A percentile compares a stretch with the other conserved stretches of the same genome.
These are phyloP conservation scores for Amanita pseudoporphyria DNA, from an alignment of 768 basidiomycete species.

Conservation along the genomic window DNA sequence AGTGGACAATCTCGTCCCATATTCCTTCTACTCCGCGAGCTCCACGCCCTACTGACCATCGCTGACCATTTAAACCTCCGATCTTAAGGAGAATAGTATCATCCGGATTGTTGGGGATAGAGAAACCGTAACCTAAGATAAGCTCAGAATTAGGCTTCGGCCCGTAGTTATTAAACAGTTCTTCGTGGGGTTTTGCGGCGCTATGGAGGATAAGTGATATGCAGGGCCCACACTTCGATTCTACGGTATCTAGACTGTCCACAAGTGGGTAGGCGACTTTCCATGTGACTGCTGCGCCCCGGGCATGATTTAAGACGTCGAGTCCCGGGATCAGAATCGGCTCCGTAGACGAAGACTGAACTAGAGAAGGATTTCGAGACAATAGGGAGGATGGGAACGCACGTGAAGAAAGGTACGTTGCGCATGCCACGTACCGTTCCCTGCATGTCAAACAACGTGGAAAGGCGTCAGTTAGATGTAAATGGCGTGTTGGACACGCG, in stretches of 20 bases:
- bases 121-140: constrained; percentile 88
- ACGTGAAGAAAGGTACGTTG: constrained; percentile 78
- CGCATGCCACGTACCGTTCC: constrained; percentile 60
- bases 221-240: constrained; percentile 17
- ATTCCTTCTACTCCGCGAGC: constrained; percentile 46
- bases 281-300: constrained; percentile 80
- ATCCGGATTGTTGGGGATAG: constrained; percentile 68
- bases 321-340: constrained; percentile 83
- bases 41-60: constrained; percentile 56
- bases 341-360: constrained; percentile 40
- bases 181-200: constrained; percentile 29
- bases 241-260: constrained; percentile 7
- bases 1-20: constrained; percentile 46
- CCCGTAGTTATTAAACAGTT: constrained; percentile 90
- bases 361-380: constrained; percentile 42
- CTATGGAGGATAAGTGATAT: constrained; percentile 58
- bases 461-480: constrained; percentile 2
- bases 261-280: constrained; percentile 34
- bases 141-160: constrained; percentile 86
- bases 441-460: constrained; percentile 25
- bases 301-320: constrained; percentile 80
- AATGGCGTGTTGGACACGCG: background rate
- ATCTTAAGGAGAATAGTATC: constrained; percentile 80
- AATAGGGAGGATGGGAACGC: constrained; percentile 86
- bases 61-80: constrained; percentile 39